These are phyloP conservation scores for Kockiozyma suomiensis DNA, from an alignment of 805 yeast genomes.

Conservation along the genomic window DNA sequence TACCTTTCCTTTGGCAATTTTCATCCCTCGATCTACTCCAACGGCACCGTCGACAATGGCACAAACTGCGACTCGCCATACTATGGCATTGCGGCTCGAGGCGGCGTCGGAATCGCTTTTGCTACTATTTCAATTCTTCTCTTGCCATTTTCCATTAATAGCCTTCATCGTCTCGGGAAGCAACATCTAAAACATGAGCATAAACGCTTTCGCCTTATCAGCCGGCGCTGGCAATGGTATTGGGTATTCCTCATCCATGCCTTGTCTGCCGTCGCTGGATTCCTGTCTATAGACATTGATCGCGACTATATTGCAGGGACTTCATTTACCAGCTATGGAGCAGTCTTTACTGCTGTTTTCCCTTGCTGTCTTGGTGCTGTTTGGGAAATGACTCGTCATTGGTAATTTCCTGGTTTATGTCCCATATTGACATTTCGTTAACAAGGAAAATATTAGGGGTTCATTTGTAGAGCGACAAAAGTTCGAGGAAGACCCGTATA, in stretches of 20 bases:
- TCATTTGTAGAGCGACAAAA: conserved; percentile 39
- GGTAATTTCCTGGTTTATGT: conserved; percentile 30
- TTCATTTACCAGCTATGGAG: conserved; percentile 35
- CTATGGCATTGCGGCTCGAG: conserved; percentile 35
- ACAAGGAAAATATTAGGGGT: no score
- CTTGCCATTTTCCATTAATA: conserved; percentile 36
- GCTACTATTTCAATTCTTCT: conserved; percentile 31
- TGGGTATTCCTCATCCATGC: conserved; percentile 38
- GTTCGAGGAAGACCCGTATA: conserved; percentile 37
- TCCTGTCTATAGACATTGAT: conserved; percentile 39
- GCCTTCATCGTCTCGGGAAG: conserved; percentile 38
- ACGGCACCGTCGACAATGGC: conserved; percentile 36
- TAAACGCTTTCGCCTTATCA: conserved; percentile 33
- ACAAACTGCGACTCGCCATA: conserved; percentile 37
- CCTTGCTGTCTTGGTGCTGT: conserved; percentile 34
- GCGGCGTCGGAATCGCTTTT: conserved; percentile 37
- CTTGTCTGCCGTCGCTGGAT: conserved; percentile 38
- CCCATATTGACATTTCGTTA: neutral
- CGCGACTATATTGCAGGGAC: conserved; percentile 39
- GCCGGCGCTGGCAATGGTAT: conserved; percentile 41
- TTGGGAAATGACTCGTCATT: conserved; percentile 40
- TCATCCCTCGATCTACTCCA: conserved; percentile 32
- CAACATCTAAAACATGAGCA: conserved; percentile 31
- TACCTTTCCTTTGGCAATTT: conserved; percentile 37
- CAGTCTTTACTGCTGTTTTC: conserved; percentile 32